Conservation (phyloP, 768 basidiomycete species). For the Punctularia strigosozonata region DNA sequence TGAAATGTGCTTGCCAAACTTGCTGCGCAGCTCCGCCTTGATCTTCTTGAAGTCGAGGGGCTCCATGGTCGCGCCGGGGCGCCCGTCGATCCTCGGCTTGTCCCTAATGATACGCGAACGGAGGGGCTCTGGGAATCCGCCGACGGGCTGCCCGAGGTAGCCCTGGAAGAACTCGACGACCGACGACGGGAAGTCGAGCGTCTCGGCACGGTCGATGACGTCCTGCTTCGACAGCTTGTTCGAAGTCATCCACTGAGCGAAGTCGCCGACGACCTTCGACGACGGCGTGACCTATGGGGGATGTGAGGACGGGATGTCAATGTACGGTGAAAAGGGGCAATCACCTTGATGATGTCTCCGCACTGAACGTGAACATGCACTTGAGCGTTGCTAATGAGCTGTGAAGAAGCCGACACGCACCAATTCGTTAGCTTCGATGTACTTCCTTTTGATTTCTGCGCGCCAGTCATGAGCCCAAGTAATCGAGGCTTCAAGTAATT, state of each 20-base stretch:
- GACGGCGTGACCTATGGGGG: constrained; percentile 78
- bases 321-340: not conserved
- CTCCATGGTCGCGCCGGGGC: constrained; percentile 80
- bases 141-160: constrained; percentile 94
- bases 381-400: constrained; percentile 2
- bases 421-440: constrained; percentile 94
- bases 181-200: constrained; percentile 94
- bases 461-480: not conserved
- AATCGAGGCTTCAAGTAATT: not conserved
- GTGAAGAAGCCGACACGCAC: constrained; percentile 30
- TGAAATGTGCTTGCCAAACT: constrained; percentile 91
- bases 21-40: constrained; percentile 84
- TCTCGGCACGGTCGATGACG: constrained; percentile 75
- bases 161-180: constrained; percentile 99
- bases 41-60: constrained; percentile 95
- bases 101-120: constrained; percentile 86
- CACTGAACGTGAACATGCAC: constrained; percentile 36
- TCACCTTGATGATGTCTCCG: constrained; percentile 90
- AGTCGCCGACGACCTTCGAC: constrained; percentile 97
- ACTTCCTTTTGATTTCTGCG: constrained; percentile 92
- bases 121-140: constrained; percentile 97
- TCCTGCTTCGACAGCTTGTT: constrained; percentile 83
- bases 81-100: constrained; percentile 86
- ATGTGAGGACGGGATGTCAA: not conserved
- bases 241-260: constrained; percentile 98